phyloP scores from a whole-genome alignment of 2,329 filamentous ascomycete species.

The Colletotrichum acutatum region DNA sequence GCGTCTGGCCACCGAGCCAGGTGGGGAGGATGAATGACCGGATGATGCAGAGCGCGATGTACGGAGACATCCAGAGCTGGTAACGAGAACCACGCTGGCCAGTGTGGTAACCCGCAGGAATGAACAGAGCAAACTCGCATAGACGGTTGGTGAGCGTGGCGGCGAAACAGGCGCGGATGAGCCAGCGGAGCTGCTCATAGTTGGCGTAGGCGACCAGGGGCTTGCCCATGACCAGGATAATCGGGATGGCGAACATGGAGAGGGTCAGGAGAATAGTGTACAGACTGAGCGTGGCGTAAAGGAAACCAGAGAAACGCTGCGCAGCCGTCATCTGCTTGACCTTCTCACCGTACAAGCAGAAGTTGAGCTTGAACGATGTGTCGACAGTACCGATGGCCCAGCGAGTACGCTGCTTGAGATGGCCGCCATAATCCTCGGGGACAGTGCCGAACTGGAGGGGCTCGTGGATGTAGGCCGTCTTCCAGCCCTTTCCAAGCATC shows the following conservation, averaged over 20 bases:
- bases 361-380: conserved; percentile 69
- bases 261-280: conserved; percentile 66
- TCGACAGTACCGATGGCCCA: conserved; percentile 69
- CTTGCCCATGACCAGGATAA: conserved; percentile 67
- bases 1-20: conserved; percentile 68
- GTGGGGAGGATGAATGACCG: conserved; percentile 67
- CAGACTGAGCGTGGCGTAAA: conserved; percentile 65
- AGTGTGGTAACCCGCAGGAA: conserved; percentile 68
- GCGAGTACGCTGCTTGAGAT: conserved; percentile 67
- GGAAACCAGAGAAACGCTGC: conserved; percentile 68
- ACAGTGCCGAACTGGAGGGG: conserved; percentile 70
- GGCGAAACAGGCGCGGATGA: conserved; percentile 66
- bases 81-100: conserved; percentile 66
- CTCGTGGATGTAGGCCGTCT: conserved; percentile 69
- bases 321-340: conserved; percentile 64
- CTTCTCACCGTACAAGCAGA: conserved; percentile 65
- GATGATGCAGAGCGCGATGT: conserved; percentile 67
- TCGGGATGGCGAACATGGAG: conserved; percentile 67
- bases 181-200: conserved; percentile 65
- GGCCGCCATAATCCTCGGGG: conserved; percentile 64
- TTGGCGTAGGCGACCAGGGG: conserved; percentile 66
- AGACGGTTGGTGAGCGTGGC: conserved; percentile 62
- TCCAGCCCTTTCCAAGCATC: conserved; percentile 71
- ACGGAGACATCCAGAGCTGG: conserved; percentile 72
- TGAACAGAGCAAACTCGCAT: conserved; percentile 67